These are phyloP conservation scores for Ascochyta viciae-villosae DNA, from an alignment of 2,329 filamentous ascomycete species.

Conservation along the genomic window DNA sequence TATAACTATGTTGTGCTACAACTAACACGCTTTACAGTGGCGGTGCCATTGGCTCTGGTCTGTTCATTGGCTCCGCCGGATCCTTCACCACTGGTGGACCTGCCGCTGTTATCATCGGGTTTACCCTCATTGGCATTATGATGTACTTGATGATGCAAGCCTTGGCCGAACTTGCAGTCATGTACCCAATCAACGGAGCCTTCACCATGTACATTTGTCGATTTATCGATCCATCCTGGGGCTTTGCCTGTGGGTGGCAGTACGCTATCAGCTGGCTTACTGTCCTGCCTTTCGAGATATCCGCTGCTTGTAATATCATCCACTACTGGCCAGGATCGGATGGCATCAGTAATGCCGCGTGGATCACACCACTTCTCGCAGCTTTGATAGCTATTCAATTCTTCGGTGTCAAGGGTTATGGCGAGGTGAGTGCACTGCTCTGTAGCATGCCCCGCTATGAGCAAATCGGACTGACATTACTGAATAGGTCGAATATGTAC, in stretches of 20 bases:
- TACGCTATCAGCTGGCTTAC: slow-evolving; percentile 43
- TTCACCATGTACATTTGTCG: slow-evolving; percentile 51
- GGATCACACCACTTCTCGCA: slow-evolving; percentile 42
- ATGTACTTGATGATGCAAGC: slow-evolving; percentile 47
- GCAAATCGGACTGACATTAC: neutral
- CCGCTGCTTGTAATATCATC: slow-evolving; percentile 44
- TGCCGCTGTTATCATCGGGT: slow-evolving; percentile 22
- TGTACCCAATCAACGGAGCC: slow-evolving; percentile 52
- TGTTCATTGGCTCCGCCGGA: slow-evolving; percentile 62
- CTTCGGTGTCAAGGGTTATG: slow-evolving; percentile 46
- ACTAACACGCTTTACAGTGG: slow-evolving; percentile 38
- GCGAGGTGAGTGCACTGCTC: slow-evolving; percentile 41
- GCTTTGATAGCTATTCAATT: slow-evolving; percentile 37
- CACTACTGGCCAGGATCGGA: slow-evolving; percentile 32
- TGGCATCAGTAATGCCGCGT: slow-evolving; percentile 23
- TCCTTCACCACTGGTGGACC: slow-evolving; percentile 16
- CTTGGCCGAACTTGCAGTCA: slow-evolving; percentile 50
- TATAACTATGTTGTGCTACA: neutral
- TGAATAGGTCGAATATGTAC: slow-evolving; percentile 58
- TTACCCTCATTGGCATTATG: slow-evolving; percentile 12
- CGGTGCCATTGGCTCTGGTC: slow-evolving; percentile 64
- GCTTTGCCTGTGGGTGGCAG: slow-evolving; percentile 46
- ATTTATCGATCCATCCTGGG: slow-evolving; percentile 53
- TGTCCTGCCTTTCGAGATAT: slow-evolving; percentile 45
- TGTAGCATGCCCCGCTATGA: neutral